Evolutionary conservation across 2,329 filamentous ascomycete genomes (phyloP), one percentile per base, ranked within the genome.

Genomic region (Nemania sp.): DNA sequence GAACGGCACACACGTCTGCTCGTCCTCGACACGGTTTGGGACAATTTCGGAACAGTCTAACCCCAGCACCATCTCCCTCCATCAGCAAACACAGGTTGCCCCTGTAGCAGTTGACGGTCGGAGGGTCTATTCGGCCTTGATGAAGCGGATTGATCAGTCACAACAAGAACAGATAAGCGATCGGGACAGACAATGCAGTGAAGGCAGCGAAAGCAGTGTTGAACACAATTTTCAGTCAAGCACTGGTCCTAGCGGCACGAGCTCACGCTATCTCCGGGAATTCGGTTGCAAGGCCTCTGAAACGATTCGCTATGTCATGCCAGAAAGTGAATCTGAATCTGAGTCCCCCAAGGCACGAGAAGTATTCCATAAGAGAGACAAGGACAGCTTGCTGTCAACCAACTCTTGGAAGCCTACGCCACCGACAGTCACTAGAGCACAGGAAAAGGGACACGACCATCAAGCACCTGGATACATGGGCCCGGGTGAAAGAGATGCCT

Each of bases 111-210:
- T 85, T 21, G 80, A 87, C 58, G 86, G 83, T 60, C 80, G 86
- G 40, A 80, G 82, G 37, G 79, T 90, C 2, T 89, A 87, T 67
- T 85, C 84, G 5, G 87, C 86, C 1, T 75, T 90, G n/a, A 84
- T 89, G 74, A 83, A 83, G 62, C 78, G 80, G 35, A 72, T 86
- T 43, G 73, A 78, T 10, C 77, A 80, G 11, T 77, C 75, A 1
- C 75, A 75, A 21, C 67, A 64, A 62, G 0, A 49, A 67, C 13
- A 57, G 39, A 6, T 54, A 35, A 9, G 60, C 70, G 15, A 60
- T 17, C n/a, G 68, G 7, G 65, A 70, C 43, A 59, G 60, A 17
- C 64, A 69, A 49, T 60, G 53, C 2, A 72, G 54, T 32, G 20
- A 29, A 49, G 61, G 53, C 2, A 72, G 54, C 35, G 20, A 29